Conservation (phyloP, 1,139 yeast species). For the Sugiyamaella sp. region DNA sequence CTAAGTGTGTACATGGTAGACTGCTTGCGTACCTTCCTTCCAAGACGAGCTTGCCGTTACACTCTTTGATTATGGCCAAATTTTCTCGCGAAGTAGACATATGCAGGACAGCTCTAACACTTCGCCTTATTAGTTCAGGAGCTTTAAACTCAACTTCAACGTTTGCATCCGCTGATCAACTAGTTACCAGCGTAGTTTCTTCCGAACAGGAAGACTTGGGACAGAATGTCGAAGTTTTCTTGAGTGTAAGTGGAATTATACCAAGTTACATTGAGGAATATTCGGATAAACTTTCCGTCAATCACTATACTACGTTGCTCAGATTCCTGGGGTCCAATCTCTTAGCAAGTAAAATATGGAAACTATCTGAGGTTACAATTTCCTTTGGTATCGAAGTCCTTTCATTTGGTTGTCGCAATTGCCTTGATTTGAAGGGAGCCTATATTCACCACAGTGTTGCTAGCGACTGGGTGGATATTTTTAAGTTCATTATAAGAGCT, state of each 20-base stretch:
- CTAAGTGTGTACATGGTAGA: background rate
- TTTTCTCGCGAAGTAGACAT: conserved; percentile 6
- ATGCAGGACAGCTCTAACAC: background rate
- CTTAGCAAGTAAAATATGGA: conserved; percentile 17
- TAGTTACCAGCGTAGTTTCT: background rate
- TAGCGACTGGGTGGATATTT: conserved; percentile 18
- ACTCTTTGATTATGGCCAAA: background rate
- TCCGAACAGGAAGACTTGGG: background rate
- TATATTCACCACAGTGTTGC: background rate
- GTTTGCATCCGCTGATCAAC: conserved; percentile 7
- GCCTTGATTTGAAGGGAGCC: background rate
- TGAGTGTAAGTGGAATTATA: conserved; percentile 1
- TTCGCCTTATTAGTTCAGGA: conserved; percentile 4
- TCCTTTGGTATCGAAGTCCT: conserved; percentile 11
- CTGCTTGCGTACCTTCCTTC: background rate
- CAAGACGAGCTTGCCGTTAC: background rate
- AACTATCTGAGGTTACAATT: conserved; percentile 18
- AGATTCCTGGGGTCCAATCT: conserved; percentile 18
- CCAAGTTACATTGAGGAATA: background rate
- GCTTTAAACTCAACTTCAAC: conserved; percentile 3
- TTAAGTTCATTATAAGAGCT: conserved; percentile 12
- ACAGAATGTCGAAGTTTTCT: background rate
- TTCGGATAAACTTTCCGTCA: background rate
- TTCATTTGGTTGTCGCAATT: conserved; percentile 6
- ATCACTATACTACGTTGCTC: conserved; percentile 9